Conservation (phyloP, 768 basidiomycete species). For the Mycena belliarum region DNA sequence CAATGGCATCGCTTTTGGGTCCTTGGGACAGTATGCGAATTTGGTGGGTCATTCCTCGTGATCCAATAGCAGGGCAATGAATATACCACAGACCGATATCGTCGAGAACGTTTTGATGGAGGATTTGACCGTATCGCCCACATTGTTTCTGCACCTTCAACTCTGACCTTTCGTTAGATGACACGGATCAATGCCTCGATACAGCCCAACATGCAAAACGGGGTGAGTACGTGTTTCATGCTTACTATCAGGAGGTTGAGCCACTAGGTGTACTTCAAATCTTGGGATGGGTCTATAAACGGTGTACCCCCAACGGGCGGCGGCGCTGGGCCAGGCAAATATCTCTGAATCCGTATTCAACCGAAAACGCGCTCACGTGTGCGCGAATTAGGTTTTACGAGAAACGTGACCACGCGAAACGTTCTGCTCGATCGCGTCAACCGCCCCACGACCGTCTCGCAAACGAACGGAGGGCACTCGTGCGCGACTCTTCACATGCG, state of each 20-base stretch:
- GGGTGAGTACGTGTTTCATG: slow-evolving; percentile 32
- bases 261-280: slow-evolving; percentile 54
- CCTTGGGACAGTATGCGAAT: slow-evolving; percentile 57
- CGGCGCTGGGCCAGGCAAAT: slow-evolving; percentile 51
- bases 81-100: slow-evolving; percentile 44
- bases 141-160: no score
- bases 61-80: no score
- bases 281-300: slow-evolving; percentile 52
- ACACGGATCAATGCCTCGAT: slow-evolving; percentile 46
- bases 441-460: slow-evolving; percentile 47
- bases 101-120: slow-evolving; percentile 54
- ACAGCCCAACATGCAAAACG: slow-evolving; percentile 59
- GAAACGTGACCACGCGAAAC: slow-evolving; percentile 44
- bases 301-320: slow-evolving; percentile 58
- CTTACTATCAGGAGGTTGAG: neutral
- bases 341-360: no score
- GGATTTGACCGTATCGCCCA: slow-evolving; percentile 39
- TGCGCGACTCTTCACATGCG: slow-evolving; percentile 29
- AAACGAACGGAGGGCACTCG: slow-evolving; percentile 53
- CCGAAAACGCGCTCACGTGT: neutral
- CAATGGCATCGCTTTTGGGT: slow-evolving; percentile 62
- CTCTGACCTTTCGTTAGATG: slow-evolving; percentile 31
- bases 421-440: slow-evolving; percentile 49
- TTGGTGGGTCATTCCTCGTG: slow-evolving; percentile 33
- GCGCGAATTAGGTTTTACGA: slow-evolving; percentile 39